Percentiles rank a stretch among this genome's conserved stretches.
These are phyloP conservation scores for Aspergillus pseudonomiae DNA, from an alignment of 2,329 filamentous ascomycete genomes.

Conservation along the genomic window DNA sequence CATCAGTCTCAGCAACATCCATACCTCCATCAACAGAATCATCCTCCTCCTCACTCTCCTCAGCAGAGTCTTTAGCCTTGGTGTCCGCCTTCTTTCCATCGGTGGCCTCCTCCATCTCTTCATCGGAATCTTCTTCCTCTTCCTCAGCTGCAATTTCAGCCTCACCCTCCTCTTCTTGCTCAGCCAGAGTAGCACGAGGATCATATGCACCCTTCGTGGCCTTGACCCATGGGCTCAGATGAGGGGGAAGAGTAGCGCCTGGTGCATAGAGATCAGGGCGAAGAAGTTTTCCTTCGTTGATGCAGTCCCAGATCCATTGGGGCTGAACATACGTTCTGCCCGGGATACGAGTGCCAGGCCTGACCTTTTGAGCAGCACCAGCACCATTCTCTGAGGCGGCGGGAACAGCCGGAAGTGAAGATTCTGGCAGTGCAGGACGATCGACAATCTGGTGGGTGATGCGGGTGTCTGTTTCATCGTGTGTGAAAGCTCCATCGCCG, in stretches of 20 bases:
- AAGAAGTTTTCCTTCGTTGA: conserved; percentile 89
- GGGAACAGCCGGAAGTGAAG: conserved; percentile 49
- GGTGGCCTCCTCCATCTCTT: conserved; percentile 41
- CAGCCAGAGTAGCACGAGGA: conserved; percentile 79
- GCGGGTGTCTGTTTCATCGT: conserved; percentile 79
- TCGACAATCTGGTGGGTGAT: conserved; percentile 98
- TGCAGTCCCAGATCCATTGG: conserved; percentile 97
- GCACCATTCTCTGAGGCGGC: conserved; percentile 49
- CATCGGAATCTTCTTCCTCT: conserved; percentile 53
- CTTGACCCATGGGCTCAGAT: conserved; percentile 95
- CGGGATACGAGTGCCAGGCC: conserved; percentile 75
- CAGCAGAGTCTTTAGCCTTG: conserved; percentile 42
- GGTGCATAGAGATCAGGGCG: conserved; percentile 86
- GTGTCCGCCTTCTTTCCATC: conserved; percentile 25
- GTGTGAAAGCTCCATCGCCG: conserved; percentile 89
- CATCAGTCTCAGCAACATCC: conserved; percentile 52
- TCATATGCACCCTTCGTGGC: conserved; percentile 85
- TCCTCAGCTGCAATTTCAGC: conserved; percentile 70
- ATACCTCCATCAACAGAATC: conserved; percentile 50
- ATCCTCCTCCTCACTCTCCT: conserved; percentile 41
- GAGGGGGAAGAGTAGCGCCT: conserved; percentile 85
- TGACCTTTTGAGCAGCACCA: conserved; percentile 48
- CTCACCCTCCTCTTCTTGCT: conserved; percentile 86
- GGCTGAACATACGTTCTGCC: conserved; percentile 92
- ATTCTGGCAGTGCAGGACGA: conserved; percentile 71